Evolutionary conservation across 2,329 filamentous ascomycete genomes (phyloP), one percentile per base, ranked within the genome.

Genomic region (Ophiocordyceps camponoti-leonardi): DNA sequence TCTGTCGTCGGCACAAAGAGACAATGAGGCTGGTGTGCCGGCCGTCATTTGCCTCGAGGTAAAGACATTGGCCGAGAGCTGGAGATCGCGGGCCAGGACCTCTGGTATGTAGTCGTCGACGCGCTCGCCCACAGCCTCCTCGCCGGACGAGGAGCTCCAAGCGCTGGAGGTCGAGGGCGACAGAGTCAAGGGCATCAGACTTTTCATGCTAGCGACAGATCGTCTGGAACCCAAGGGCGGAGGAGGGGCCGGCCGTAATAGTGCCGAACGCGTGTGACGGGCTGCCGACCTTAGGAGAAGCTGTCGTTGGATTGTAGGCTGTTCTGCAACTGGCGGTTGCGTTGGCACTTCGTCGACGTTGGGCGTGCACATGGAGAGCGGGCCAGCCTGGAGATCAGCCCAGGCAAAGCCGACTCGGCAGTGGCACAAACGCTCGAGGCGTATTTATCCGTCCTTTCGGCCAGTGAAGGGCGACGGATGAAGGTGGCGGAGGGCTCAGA

Each of bases 61-160:
- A 46, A 76, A 77, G 23, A 73, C 54, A 11, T 62, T 58, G 44
- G 61, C 61, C 18, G 69, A 74, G 20, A 63, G 53, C 52, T 74
- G 68, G 42, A 77, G 59, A 49, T 78, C 72, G 48, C 63, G 65
- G 7, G 67, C 73, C n/a, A 78, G 60, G 37, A 75, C 52, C 56
- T 78, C 75, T 2, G 74, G 70, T 18, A 78, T 60, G 56, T 69
- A 77, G 54, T 66, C 67, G 44, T 59, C 60, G 12, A 54, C 50
- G 42, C 55, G 52, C 18, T 52, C 53, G 56, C 59, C 50, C 44
- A 61, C 55, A 31, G 46, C 49, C 18, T 59, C 55, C 31, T 57
- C 53, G 41, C 49, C 51, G 23, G 51, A 51, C 14, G 49, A 44
- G 10, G 53, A 49, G 42, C 42, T 54, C 6, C 54, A 49, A 35